These are phyloP conservation scores for Exserohilum rostratum DNA, from an alignment of 2,329 filamentous ascomycete genomes.

Conservation along the genomic window DNA sequence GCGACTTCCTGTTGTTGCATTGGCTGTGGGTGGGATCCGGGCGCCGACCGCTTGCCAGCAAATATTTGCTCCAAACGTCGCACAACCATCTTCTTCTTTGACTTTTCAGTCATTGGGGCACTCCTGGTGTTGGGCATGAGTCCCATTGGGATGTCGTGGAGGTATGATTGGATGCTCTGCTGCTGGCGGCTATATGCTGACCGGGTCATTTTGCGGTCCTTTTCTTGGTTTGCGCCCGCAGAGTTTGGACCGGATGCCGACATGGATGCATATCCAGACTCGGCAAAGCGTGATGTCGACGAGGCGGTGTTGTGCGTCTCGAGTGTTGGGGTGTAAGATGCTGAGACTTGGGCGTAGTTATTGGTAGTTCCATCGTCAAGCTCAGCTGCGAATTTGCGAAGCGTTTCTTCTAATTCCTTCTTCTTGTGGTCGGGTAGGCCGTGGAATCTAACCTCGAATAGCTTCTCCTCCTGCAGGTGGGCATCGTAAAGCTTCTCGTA, in stretches of 20 bases:
- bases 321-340: conserved; percentile 53
- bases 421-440: conserved; percentile 74
- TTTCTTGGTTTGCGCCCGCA: conserved; percentile 42
- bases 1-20: conserved; percentile 65
- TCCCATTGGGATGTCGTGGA: conserved; percentile 74
- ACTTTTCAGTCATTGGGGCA: conserved; percentile 68
- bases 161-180: conserved; percentile 69
- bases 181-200: conserved; percentile 44
- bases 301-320: conserved; percentile 65
- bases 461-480: conserved; percentile 73
- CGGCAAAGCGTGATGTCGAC: conserved; percentile 57
- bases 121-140: conserved; percentile 65
- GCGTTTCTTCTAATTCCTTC: conserved; percentile 73
- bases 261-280: conserved; percentile 69
- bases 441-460: conserved; percentile 84
- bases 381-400: conserved; percentile 72
- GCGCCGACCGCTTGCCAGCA: conserved; percentile 66
- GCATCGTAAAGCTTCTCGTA: conserved; percentile 72
- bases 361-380: conserved; percentile 56
- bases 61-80: conserved; percentile 80
- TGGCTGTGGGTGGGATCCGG: conserved; percentile 55
- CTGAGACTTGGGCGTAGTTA: conserved; percentile 34
- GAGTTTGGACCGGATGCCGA: conserved; percentile 56
- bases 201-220: conserved; percentile 37
- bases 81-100: conserved; percentile 79